Base-by-base conservation (phyloP, 371 early-diverging fungal species). In the Rhizopus stolonifer region DNA sequence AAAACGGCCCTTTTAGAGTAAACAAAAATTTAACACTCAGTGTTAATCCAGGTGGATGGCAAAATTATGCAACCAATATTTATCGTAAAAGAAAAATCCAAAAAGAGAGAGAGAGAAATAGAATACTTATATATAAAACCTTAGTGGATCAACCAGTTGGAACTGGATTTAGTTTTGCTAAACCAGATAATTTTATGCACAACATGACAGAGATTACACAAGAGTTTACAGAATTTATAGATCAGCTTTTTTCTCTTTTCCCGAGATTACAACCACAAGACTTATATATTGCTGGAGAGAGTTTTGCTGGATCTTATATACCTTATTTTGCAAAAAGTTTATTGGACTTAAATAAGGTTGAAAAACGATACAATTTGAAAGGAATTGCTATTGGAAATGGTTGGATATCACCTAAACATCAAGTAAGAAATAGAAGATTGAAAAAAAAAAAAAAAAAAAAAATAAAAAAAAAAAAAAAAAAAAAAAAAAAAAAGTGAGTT, bases 131-230 rank as follows among this genome's bases (percentile, higher is more conserved):
- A 36, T 2, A 9, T 2, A 9, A 14, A 4, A 36, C 11, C 31
- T 7, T 7, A 88, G 91, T 94, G 43, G 94, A 94, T 64, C 92
- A 92, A 52, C 94, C 94, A 18, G 81, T 87, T 10, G 92, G 92
- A 15, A 91, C 92, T 15, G 94, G 94, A 4, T 88, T 87, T 32
- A 87, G 87, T 59, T 83, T 77, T 58, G 68, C 73, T 10, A 61
- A 63, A 29, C 52, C 43, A 18, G 65, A 33, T 58, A 72, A 65
- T 34, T 79, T 61, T 66, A 73, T 56, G 49, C 65, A 49, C 33
- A 67, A 53, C 46, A 46, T 78, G 56, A 55, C 54, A 6, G 51
- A 86, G 82, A 66, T 83, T 15, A 67, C 83, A 0, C 57, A 60
- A 1, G 54, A 80, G 7, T 88, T 93, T 53, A 48, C 79, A 1